Base-by-base conservation (phyloP, 768 basidiomycete genomes). In the Xanthoconium stramineum region DNA sequence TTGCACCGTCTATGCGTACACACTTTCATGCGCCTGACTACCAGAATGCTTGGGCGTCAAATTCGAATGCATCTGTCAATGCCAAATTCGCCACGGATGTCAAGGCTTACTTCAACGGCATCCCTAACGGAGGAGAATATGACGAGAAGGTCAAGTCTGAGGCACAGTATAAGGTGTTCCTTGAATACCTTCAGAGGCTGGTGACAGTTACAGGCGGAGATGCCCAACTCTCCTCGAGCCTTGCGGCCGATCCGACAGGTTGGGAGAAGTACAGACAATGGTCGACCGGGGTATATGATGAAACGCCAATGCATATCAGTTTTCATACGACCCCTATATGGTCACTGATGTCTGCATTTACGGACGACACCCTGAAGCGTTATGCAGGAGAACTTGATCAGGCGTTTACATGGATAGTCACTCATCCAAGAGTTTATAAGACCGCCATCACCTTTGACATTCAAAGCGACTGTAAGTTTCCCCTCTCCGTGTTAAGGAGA, bases 121-220 rank as follows among this genome's bases (percentile, higher is more conserved):
- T 55, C 8, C 53, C 53, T 11, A 55, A 19, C 10, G 53, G 53
- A 24, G 53, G 53, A 12, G 30, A 55, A 42, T 55, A 49, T 3
- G 38, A 55, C 33, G n/a, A n/a, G 13, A 47, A 14, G 17, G 53
- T 54, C 36, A 54, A 49, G 19, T 54, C 48, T 1, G 54, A 55
- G 35, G n/a, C 49, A 5, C 54, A 55, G 54, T 55, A 55, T 42
- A 44, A 37, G 29, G 2, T 43, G 28, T 55, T 55, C 20, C 54
- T 55, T 10, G 54, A 43, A 36, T 52, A 55, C 54, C 19, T 55
- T 24, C 54, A 52, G 35, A 51, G 50, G 19, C n/a, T 55, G 28
- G 40, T 52, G 29, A 55, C 54, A 13, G 42, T 38, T 15, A 15
- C 17, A 10, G 50, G 54, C 17, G 53, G 53, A 37, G 53, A 54